A percentile compares a stretch with the other conserved stretches of the same genome.
phyloP scores from a whole-genome alignment of 176 grass and related monocot species.

The Secale cereale region DNA sequence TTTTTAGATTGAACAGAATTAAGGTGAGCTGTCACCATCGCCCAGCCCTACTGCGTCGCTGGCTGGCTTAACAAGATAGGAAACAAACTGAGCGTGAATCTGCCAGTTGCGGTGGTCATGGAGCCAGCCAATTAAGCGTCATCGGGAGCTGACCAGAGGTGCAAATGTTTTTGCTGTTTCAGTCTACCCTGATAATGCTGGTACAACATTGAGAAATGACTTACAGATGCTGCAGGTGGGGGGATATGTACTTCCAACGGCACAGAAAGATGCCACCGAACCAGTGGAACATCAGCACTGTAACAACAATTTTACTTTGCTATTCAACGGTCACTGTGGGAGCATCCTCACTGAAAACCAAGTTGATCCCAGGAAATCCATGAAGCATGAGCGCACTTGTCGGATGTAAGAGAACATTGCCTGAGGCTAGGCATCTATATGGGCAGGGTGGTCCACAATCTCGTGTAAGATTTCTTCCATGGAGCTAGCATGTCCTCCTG shows the following conservation, averaged over 20 bases:
- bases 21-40: conserved; percentile 17
- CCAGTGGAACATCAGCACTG: background rate
- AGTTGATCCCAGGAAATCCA: conserved; percentile 29
- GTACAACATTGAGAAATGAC: background rate
- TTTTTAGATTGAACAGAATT: background rate
- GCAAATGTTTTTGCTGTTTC: background rate
- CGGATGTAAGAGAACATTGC: conserved; percentile 42
- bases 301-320: background rate
- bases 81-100: background rate
- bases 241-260: background rate
- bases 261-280: background rate
- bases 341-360: conserved; percentile 30
- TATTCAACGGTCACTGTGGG: background rate
- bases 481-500: conserved; percentile 35
- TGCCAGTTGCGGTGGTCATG: background rate
- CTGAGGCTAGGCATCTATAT: conserved; percentile 17
- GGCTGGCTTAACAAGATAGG: background rate
- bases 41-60: background rate
- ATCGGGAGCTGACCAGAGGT: background rate
- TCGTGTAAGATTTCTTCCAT: conserved; percentile 31
- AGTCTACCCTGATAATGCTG: background rate
- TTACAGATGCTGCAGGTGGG: conserved; percentile 4
- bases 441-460: conserved; percentile 10
- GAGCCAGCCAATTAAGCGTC: background rate
- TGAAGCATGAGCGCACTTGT: conserved; percentile 43